These are phyloP conservation scores for Yarrowia deformans DNA, from an alignment of 805 yeast genomes.

Conservation along the genomic window DNA sequence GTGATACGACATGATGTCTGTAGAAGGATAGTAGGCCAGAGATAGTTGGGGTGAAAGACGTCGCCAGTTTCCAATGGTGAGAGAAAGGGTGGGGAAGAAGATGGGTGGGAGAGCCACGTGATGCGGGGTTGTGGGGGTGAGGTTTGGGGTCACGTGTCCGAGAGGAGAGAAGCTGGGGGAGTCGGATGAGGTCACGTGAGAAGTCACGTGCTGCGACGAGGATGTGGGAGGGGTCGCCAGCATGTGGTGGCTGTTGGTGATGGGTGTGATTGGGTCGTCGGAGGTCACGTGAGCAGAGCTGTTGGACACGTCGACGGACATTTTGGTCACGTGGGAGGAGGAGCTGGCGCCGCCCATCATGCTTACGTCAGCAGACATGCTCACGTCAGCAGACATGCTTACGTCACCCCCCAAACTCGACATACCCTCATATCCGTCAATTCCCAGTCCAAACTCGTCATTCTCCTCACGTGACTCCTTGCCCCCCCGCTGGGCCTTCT, in stretches of 20 bases:
- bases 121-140: conserved; percentile 10
- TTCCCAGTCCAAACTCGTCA: neutral
- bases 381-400: neutral
- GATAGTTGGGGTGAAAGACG: conserved; percentile 19
- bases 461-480: neutral
- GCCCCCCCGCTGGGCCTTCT: conserved; percentile 37
- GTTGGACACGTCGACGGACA: neutral
- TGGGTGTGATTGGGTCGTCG: neutral
- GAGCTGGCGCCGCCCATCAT: neutral
- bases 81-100: conserved; percentile 19
- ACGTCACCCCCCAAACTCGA: too few relatives aligned
- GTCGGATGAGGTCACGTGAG: neutral
- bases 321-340: neutral
- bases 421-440: neutral
- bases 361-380: neutral
- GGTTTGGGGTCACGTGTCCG: neutral
- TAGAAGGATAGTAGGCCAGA: conserved; percentile 22
- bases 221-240: neutral
- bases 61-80: conserved; percentile 29
- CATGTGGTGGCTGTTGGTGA: too few relatives aligned
- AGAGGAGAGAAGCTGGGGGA: neutral
- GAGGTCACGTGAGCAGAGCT: neutral
- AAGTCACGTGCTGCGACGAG: neutral
- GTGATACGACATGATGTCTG: conserved; percentile 32
- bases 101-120: conserved; percentile 15